Percentiles rank a stretch among this genome's conserved stretches.
These are phyloP conservation scores for Euphorbia celastroides DNA, from an alignment of 441 rosid genomes.

Conservation along the genomic window DNA sequence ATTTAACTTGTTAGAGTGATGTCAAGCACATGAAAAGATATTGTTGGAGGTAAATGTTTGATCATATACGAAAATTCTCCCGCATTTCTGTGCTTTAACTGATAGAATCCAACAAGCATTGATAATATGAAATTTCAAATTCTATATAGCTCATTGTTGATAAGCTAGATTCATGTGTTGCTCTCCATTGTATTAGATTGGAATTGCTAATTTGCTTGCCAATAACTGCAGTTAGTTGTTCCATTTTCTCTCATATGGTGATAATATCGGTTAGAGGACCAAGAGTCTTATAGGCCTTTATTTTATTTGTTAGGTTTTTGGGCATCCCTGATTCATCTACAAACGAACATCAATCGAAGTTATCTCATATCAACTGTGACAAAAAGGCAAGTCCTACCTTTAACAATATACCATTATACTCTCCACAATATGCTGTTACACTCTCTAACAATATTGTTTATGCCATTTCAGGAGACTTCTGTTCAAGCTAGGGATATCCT, in stretches of 20 bases:
- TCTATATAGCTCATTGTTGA: background rate
- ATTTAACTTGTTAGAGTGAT: background rate
- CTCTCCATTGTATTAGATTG: background rate
- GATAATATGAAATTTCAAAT: background rate
- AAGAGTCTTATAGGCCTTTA: slow-evolving; percentile 15
- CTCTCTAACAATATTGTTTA: slow-evolving; percentile 14
- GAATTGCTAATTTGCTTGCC: too few relatives aligned
- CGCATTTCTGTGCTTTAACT: background rate
- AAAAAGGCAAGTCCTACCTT: slow-evolving; percentile 50
- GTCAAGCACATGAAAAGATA: background rate
- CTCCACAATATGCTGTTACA: slow-evolving; percentile 4
- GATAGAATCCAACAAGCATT: background rate
- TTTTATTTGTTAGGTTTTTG: slow-evolving; percentile 49
- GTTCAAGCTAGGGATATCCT: slow-evolving; percentile 55
- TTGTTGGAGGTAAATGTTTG: too few relatives aligned
- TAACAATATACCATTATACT: background rate
- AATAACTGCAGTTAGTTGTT: background rate
- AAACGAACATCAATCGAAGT: slow-evolving; percentile 28
- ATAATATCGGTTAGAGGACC: background rate
- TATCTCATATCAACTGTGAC: slow-evolving; percentile 52
- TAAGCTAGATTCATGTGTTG: background rate
- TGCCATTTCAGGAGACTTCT: slow-evolving; percentile 36
- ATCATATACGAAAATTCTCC: background rate
- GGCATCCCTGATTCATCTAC: slow-evolving; percentile 28
- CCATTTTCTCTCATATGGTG: too few relatives aligned